Base-by-base conservation (phyloP, 352 stramenopile species). In the Phytophthora melonis region DNA sequence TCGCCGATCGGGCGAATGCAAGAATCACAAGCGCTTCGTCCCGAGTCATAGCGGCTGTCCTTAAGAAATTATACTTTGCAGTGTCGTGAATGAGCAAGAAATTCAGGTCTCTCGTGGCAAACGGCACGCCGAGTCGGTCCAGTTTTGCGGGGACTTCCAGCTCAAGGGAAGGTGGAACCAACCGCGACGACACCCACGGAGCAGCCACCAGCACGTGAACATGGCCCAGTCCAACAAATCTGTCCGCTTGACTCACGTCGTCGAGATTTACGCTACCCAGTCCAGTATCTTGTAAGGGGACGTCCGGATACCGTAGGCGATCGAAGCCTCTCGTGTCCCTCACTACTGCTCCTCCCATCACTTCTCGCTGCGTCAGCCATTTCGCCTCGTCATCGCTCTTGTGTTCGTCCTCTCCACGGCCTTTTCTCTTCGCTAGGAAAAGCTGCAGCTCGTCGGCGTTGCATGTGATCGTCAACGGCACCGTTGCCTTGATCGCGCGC, bases 161-260 rank as follows among this genome's bases (percentile, higher is more conserved):
- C 27, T 5, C 27, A 32, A 32, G 27, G 27, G 27, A 32, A 32
- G 27, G 0, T 32, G 27, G 27, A 32, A 32, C 27, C 27, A 4
- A 32, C 27, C 3, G 27, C 27, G 27, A 32, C 21, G 58, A 16
- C 36, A 27, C 25, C 25, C 45, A 0, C 45, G 54, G 54, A 25
- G 45, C 27, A 3, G 16, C 30, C 54, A 47, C 54, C 11, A 60
- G 54, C 25, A 60, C 58, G 25, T 64, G 36, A 39, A 64, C 53
- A 54, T 27, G 18, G 21, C 47, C 47, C 3, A 23, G 16, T 25
- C 47, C 47, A 54, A n/a, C 47, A 9, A n/a, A 0, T 54, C 0
- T 54, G 10, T 54, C 47, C 19, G 47, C 47, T 10, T 8, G 18
- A 54, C n/a, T 54, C 47, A 54, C 47, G 30, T 54, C 14, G 10